Conservation (phyloP, 768 basidiomycete species). For the Leccinum variicolor region DNA sequence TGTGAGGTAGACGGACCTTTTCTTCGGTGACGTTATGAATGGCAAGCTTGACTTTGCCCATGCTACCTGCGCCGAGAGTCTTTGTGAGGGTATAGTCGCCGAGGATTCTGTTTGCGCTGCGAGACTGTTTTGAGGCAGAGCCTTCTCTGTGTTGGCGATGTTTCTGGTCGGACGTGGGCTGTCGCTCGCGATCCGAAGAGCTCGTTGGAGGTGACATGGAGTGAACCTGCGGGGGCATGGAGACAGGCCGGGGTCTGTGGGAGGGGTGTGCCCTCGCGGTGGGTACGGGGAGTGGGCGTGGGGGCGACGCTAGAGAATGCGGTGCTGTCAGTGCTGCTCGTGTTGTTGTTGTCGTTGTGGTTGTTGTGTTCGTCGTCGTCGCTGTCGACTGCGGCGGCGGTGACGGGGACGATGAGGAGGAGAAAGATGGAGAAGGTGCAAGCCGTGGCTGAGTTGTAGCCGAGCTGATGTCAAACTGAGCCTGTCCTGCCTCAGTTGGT, state of each 20-base stretch:
- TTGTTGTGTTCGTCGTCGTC: background rate
- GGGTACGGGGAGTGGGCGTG: constrained; percentile 33
- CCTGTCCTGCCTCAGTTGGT: constrained; percentile 44
- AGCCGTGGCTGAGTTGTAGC: constrained; percentile 24
- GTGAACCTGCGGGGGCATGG: constrained; percentile 69
- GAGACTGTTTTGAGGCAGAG: constrained; percentile 35
- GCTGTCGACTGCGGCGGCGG: background rate
- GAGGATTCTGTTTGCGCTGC: constrained; percentile 52
- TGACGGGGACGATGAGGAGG: constrained; percentile 5
- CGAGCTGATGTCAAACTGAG: constrained; percentile 49
- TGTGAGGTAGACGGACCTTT: constrained; percentile 58
- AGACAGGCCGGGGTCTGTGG: constrained; percentile 57
- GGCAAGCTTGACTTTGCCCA: constrained; percentile 99
- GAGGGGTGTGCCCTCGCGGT: constrained; percentile 19
- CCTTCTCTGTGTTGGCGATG: constrained; percentile 30
- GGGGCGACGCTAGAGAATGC: constrained; percentile 18
- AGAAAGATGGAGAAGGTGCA: constrained; percentile 9
- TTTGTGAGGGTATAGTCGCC: constrained; percentile 97
- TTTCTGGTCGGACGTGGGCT: constrained; percentile 25
- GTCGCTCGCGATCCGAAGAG: constrained; percentile 32
- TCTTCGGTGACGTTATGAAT: constrained; percentile 86
- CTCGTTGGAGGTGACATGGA: constrained; percentile 30
- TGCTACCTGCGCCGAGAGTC: constrained; percentile 95
- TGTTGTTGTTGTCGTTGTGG: constrained; percentile 12
- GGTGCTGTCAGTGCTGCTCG: background rate